Base-by-base conservation (phyloP, 2,329 filamentous ascomycete species). In the Aspergillus oerlinghausenensis region DNA sequence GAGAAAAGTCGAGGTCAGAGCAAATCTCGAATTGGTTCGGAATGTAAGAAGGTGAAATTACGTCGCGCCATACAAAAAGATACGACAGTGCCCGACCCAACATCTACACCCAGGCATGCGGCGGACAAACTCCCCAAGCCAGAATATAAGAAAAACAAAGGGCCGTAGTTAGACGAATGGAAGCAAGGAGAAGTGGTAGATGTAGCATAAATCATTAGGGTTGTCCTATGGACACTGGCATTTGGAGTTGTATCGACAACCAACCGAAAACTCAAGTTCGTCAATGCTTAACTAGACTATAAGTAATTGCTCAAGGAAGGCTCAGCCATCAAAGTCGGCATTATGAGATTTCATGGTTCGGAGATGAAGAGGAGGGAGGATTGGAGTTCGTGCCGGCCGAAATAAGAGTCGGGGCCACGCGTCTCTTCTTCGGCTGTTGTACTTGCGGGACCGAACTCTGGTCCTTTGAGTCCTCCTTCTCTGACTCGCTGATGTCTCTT, bases 351-450 rank as follows among this genome's bases (percentile, higher is more conserved):
- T 54, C 49, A 26, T 63, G 55, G 21, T 55, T 58, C 9, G 28
- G 19, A 32, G 48, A 25, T 23, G 55, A 49, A 9, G 48, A 29
- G 23, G 55, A 35, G 8, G 60, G 29, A 23, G 57, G 17, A 49
- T 63, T 59, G 17, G 32, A 38, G 14, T 38, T 59, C 10, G 40
- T 66, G 26, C 63, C 60, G 6, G 64, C 57, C 17, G 72, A 73
- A n/a, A 89, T 78, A 1, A 80, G 79, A 1, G 86, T 90, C 3
- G 88, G 88, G 3, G 87, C 88, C 64, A 91, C 85, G 50, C 88
- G 80, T 64, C 88, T 81, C 74, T 85, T 87, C 75, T 90, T 91
- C 4, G 84, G 79, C 65, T 84, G 78, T 19, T 71, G 74, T 21
- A 50, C 55, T 7, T 66, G 59, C 6, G 82, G 79, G 17, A 81